Percentiles rank a stretch among this genome's conserved stretches.
Conservation (phyloP, 805 yeast genomes). For the Barnettozyma vustinii region DNA sequence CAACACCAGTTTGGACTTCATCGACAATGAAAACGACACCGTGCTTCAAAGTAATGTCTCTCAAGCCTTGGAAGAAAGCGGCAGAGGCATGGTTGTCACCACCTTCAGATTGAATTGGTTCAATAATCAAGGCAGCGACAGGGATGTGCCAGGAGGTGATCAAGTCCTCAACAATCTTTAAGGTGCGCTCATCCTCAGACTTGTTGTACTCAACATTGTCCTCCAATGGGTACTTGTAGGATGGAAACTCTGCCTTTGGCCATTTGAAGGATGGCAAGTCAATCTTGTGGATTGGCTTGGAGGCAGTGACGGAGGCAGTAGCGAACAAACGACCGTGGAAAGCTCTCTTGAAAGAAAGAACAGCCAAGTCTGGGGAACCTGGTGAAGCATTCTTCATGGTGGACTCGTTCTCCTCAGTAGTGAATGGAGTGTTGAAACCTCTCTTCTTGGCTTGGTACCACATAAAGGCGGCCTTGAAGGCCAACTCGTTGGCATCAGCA, state of each 20-base stretch:
- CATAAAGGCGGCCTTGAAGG: slow-evolving; percentile 84
- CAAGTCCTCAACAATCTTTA: slow-evolving; percentile 66
- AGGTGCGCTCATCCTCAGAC: slow-evolving; percentile 76
- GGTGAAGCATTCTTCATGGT: slow-evolving; percentile 83
- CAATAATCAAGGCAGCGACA: slow-evolving; percentile 84
- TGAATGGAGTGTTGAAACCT: slow-evolving; percentile 54
- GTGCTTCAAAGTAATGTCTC: slow-evolving; percentile 67
- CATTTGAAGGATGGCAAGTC: slow-evolving; percentile 91
- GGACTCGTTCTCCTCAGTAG: slow-evolving; percentile 61
- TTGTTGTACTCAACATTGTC: slow-evolving; percentile 56
- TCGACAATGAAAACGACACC: slow-evolving; percentile 72
- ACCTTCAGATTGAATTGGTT: slow-evolving; percentile 90
- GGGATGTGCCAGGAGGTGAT: slow-evolving; percentile 66
- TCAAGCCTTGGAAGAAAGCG: slow-evolving; percentile 74
- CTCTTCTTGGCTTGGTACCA: slow-evolving; percentile 68
- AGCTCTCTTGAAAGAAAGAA: slow-evolving; percentile 79
- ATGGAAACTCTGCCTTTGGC: slow-evolving; percentile 95
- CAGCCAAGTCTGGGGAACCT: slow-evolving; percentile 83
- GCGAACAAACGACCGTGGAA: slow-evolving; percentile 97
- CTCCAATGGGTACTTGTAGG: slow-evolving; percentile 78
- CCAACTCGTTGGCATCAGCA: slow-evolving; percentile 85
- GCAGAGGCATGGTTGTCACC: slow-evolving; percentile 85
- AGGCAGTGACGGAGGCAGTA: slow-evolving; percentile 83
- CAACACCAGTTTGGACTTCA: slow-evolving; percentile 89
- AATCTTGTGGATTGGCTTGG: slow-evolving; percentile 91